Conservation (phyloP, 139 green algal species). For the Picochlorum costavermella region DNA sequence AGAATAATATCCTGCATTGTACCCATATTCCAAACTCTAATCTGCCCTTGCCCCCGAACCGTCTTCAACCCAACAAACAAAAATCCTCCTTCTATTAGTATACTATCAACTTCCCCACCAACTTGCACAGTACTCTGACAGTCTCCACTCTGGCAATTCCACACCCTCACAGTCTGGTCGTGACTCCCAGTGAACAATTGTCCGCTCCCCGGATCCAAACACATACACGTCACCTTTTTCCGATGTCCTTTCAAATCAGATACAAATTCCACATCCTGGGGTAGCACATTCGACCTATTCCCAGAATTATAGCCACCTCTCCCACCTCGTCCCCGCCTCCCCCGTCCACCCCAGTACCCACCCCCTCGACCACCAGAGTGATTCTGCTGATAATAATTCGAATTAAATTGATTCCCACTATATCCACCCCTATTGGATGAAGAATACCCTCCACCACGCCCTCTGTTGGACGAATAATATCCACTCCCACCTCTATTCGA, state of each 20-base stretch:
- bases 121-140: constrained; percentile 50
- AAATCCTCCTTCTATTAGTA: constrained; percentile 54
- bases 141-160: constrained; percentile 50
- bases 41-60: constrained; percentile 8
- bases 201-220: constrained; percentile 23
- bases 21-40: constrained; percentile 49
- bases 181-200: constrained; percentile 67
- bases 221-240: constrained; percentile 33
- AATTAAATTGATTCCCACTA: neutral
- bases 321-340: constrained; percentile 9
- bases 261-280: constrained; percentile 38
- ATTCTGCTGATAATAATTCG: constrained; percentile 5
- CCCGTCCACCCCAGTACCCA: constrained; percentile 20
- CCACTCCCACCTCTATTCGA: constrained; percentile 8
- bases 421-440: neutral
- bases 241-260: constrained; percentile 34
- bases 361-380: constrained; percentile 12
- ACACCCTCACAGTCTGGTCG: constrained; percentile 55
- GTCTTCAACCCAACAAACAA: constrained; percentile 64
- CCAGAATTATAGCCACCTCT: neutral
- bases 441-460: neutral
- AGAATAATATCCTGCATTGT: constrained; percentile 36
- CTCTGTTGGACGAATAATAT: neutral
- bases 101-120: constrained; percentile 52
- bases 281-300: neutral